phyloP scores from a whole-genome alignment of 1,284 basidiomycete species.

The Boletus calvinii region DNA sequence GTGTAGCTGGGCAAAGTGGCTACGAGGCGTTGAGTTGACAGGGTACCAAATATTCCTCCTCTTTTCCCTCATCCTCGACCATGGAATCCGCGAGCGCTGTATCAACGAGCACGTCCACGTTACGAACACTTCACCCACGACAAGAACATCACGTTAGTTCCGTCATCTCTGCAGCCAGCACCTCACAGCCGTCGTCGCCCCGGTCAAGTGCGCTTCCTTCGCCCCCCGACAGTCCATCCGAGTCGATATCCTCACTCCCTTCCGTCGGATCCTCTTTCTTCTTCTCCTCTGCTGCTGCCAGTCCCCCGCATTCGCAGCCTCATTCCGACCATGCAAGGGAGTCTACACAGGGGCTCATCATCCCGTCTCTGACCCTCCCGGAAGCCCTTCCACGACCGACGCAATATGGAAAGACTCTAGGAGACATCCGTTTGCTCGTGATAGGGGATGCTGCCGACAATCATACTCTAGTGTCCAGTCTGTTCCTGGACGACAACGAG shows the following conservation, averaged over 20 bases:
- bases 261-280: conserved; percentile 75
- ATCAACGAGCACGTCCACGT: conserved; percentile 26
- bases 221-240: conserved; percentile 57
- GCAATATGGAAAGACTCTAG: conserved; percentile 62
- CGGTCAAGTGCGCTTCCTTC: conserved; percentile 48
- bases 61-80: conserved; percentile 6
- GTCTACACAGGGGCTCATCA: conserved; percentile 56
- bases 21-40: not conserved
- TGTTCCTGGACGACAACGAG: conserved; percentile 60
- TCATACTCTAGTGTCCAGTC: conserved; percentile 29
- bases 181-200: conserved; percentile 43
- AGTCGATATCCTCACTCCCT: conserved; percentile 66
- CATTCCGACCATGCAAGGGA: conserved; percentile 46
- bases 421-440: conserved; percentile 55
- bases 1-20: conserved; percentile 29
- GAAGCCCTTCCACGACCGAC: conserved; percentile 57
- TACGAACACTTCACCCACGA: conserved; percentile 24
- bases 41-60: not conserved
- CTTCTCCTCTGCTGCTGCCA: conserved; percentile 67
- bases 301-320: conserved; percentile 45
- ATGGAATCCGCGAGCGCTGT: conserved; percentile 26
- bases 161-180: conserved; percentile 33
- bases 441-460: conserved; percentile 43
- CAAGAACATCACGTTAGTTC: conserved; percentile 27
- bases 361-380: conserved; percentile 66